Conservation (phyloP, 805 yeast species). For the Wickerhamiella spandovensis region DNA sequence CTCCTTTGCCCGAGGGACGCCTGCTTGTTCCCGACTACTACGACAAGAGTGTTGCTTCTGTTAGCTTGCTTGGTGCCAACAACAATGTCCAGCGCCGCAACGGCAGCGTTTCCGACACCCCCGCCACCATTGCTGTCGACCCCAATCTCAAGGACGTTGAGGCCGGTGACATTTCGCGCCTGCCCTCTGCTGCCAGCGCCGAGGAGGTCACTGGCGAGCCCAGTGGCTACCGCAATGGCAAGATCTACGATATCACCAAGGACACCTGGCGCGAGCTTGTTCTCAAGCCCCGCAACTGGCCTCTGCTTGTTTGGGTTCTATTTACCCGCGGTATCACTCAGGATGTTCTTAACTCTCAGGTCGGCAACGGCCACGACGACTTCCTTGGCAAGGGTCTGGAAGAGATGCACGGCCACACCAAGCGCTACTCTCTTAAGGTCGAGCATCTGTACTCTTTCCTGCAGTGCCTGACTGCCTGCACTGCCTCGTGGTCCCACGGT, state of each 20-base stretch:
- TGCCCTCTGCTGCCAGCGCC: constrained; percentile 5
- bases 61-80: constrained; percentile 3
- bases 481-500: constrained; percentile 75
- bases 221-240: constrained; percentile 25
- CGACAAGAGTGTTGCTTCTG: constrained; percentile 15
- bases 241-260: constrained; percentile 8
- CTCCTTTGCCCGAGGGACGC: constrained; percentile 53
- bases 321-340: constrained; percentile 47
- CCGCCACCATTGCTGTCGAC: neutral
- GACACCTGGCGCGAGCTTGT: constrained; percentile 10
- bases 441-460: constrained; percentile 56
- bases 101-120: neutral
- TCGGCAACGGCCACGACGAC: constrained; percentile 18
- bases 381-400: constrained; percentile 35
- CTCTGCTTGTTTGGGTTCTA: constrained; percentile 34
- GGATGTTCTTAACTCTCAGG: constrained; percentile 39
- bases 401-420: constrained; percentile 42
- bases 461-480: constrained; percentile 61
- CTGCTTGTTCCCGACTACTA: constrained; percentile 49
- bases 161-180: constrained; percentile 1
- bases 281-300: constrained; percentile 41
- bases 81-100: neutral
- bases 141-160: constrained; percentile 4
- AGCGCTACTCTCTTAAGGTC: constrained; percentile 54
- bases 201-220: constrained; percentile 8